Evolutionary conservation across 2,329 filamentous ascomycete species (phyloP), one percentile per base, ranked within the genome.

Genomic region (Blumeria graminis): DNA sequence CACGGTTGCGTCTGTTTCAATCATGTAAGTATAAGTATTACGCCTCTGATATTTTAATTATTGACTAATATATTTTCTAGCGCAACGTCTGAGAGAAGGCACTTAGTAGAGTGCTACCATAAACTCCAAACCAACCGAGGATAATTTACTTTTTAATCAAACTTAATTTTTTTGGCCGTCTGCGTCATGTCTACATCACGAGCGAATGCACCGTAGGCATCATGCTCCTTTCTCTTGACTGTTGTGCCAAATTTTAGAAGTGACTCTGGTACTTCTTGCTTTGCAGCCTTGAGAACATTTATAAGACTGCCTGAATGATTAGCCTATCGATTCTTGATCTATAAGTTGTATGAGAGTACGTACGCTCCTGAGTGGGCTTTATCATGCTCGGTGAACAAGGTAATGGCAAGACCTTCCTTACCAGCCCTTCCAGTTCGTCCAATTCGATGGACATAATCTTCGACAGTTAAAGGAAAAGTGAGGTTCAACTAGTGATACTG

Each of bases 171-270:
- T 57, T 84, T 92, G 33, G 86, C 82, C 69, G 85, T 82, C 71
- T 90, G 84, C 68, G 77, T 86, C 68, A 82, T 82, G 63, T 86
- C 84, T 8, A 86, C 81, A 63, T 95, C 87, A 71, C 92, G 94
- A 75, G 85, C 94, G 68, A 96, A 96, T 35, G 88, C 87, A 57
- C 92, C 92, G 67, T 96, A 98, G 52, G 86, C 84, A 65, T 88
- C 85, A 71, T 98, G 92, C 53, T 81, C 78, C 87, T 96, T 96
- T 80, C 94, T 95, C 80, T 96, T 98, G 55, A 98, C 92, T 0
- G 90, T 96, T 22, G 88, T 94, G 64, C 92, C 92, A 63, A 95
- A 98, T 71, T 94, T 95, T 68, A 96, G 74, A 39, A 98, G 73
- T 32, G 86, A 84, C 46, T 94, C 87, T 1, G 92, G 92, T 0